Conservation (phyloP, 2,329 filamentous ascomycete genomes). For the Aspergillus sojae region DNA sequence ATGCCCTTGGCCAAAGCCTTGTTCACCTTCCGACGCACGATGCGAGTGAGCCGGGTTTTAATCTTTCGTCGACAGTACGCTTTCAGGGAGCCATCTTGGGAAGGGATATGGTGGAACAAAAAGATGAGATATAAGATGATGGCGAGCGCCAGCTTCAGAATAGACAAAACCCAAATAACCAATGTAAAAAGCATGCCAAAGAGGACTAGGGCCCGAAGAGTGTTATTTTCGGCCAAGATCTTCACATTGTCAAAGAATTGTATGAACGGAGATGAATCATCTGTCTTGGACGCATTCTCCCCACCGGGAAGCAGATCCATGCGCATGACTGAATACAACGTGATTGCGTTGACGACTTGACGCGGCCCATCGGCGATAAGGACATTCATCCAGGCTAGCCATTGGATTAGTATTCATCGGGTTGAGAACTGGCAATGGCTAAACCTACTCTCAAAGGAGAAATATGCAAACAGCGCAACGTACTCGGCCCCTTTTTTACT, state of each 20-base stretch:
- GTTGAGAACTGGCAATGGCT: not conserved
- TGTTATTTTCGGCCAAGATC: constrained; percentile 71
- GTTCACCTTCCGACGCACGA: constrained; percentile 84
- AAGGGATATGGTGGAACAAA: constrained; percentile 88
- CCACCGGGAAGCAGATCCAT: constrained; percentile 69
- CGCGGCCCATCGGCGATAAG: constrained; percentile 90
- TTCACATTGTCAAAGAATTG: constrained; percentile 85
- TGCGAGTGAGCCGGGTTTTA: constrained; percentile 78
- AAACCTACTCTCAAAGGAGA: constrained; percentile 65
- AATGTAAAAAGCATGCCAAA: constrained; percentile 92
- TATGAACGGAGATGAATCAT: constrained; percentile 64
- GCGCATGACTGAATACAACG: constrained; percentile 80
- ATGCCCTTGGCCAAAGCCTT: constrained; percentile 82
- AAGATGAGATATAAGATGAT: constrained; percentile 82
- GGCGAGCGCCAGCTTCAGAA: constrained; percentile 72
- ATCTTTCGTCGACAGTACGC: constrained; percentile 92
- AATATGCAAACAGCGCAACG: constrained; percentile 87
- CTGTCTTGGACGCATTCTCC: constrained; percentile 53
- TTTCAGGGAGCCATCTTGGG: constrained; percentile 74
- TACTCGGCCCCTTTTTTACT: constrained; percentile 90
- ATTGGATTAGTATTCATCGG: constrained; percentile 23
- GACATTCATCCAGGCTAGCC: constrained; percentile 80
- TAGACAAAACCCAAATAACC: constrained; percentile 82
- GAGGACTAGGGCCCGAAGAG: constrained; percentile 78
- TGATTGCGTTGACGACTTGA: constrained; percentile 87